phyloP scores from a whole-genome alignment of 2,329 filamentous ascomycete species.

The Cercospora janseana region DNA sequence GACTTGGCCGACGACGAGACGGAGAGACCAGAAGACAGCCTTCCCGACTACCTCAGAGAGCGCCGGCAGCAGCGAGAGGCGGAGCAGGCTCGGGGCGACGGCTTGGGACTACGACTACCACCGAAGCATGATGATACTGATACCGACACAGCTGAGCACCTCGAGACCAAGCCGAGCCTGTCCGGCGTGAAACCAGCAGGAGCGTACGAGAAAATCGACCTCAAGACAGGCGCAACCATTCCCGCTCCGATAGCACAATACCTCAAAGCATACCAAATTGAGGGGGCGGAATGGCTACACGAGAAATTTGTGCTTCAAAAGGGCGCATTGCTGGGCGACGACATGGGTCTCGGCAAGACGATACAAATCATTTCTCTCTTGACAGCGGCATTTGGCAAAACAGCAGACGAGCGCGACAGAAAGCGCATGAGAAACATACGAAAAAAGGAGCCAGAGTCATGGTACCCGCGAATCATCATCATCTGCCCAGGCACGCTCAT shows the following conservation, averaged over 20 bases:
- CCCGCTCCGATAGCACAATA: constrained; percentile 89
- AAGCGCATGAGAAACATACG: constrained; percentile 88
- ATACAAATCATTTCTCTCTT: constrained; percentile 94
- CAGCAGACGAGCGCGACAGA: constrained; percentile 77
- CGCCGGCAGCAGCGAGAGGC: constrained; percentile 68
- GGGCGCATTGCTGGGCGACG: constrained; percentile 87
- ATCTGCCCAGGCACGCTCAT: constrained; percentile 87
- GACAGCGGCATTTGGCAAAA: constrained; percentile 90
- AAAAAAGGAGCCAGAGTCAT: constrained; percentile 56
- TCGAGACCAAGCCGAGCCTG: constrained; percentile 71
- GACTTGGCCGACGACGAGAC: constrained; percentile 50
- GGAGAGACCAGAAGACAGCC: constrained; percentile 55
- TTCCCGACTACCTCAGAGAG: constrained; percentile 71
- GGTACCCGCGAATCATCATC: constrained; percentile 83
- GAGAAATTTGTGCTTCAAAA: constrained; percentile 86
- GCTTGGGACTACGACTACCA: constrained; percentile 70
- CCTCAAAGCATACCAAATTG: constrained; percentile 85
- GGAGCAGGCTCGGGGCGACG: constrained; percentile 55
- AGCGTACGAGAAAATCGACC: constrained; percentile 69
- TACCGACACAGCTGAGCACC: constrained; percentile 62
- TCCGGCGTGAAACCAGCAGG: constrained; percentile 59
- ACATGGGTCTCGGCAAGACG: constrained; percentile 97
- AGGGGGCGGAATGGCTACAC: constrained; percentile 82
- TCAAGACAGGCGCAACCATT: constrained; percentile 70
- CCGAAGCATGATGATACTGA: constrained; percentile 73